Conservation (phyloP, 2,329 filamentous ascomycete species). For the Epichloe bromicola region DNA sequence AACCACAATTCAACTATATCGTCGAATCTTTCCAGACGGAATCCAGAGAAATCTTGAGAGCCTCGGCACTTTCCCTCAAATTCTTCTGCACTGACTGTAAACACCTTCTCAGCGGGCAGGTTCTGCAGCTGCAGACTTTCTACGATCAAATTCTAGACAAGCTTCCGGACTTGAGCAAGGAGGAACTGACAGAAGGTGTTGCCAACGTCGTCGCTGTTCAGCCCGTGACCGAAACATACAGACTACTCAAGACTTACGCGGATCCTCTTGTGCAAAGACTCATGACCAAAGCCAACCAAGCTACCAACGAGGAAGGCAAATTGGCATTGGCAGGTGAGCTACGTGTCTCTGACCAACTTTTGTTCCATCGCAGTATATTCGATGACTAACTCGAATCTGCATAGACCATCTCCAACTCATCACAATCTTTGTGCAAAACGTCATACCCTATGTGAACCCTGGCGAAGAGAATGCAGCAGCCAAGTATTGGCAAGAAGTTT, state of each 20-base stretch:
- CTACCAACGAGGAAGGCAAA: conserved; percentile 70
- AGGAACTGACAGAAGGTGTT: conserved; percentile 93
- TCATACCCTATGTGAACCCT: conserved; percentile 60
- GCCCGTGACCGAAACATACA: conserved; percentile 66
- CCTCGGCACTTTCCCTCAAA: conserved; percentile 86
- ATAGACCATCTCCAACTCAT: conserved; percentile 81
- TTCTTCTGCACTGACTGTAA: conserved; percentile 96
- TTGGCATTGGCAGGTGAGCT: conserved; percentile 66
- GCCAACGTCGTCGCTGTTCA: conserved; percentile 84
- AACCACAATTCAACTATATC: conserved; percentile 90
- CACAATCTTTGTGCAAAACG: conserved; percentile 73
- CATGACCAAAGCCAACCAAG: conserved; percentile 76
- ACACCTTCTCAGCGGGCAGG: conserved; percentile 69
- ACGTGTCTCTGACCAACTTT: neutral
- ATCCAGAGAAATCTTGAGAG: conserved; percentile 81
- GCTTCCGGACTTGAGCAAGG: conserved; percentile 74
- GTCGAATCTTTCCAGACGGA: conserved; percentile 81
- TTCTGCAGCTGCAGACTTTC: conserved; percentile 77
- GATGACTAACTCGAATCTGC: neutral
- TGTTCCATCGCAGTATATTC: neutral
- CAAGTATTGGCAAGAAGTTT: conserved; percentile 90
- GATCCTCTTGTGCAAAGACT: conserved; percentile 78
- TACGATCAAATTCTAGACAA: conserved; percentile 83
- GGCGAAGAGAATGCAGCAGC: conserved; percentile 77
- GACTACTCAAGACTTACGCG: conserved; percentile 80